Evolutionary conservation across 2,329 filamentous ascomycete genomes (phyloP).

Genomic region (Exophiala calicioides): DNA sequence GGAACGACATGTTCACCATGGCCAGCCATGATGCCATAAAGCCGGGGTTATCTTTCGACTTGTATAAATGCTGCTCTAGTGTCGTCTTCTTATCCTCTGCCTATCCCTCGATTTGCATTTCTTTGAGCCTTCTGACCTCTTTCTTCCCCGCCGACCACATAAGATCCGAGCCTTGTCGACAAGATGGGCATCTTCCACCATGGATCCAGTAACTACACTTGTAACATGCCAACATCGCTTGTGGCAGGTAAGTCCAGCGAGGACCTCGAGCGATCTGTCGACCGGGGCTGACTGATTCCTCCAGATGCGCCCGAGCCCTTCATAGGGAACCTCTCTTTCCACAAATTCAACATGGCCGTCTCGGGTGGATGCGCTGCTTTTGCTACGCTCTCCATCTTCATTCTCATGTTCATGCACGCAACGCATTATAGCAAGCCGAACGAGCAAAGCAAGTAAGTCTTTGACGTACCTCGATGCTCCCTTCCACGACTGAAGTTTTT

Average conservation of each 20-base stretch:
- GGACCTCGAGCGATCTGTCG: too few species aligned
- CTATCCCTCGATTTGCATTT: too few species aligned
- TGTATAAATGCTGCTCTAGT: neutral
- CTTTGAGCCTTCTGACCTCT: too few species aligned
- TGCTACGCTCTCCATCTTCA: constrained; percentile 35
- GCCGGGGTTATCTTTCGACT: neutral
- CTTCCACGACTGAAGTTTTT: constrained; percentile 19
- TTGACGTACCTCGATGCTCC: neutral
- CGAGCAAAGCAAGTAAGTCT: constrained; percentile 42
- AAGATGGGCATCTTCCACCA: neutral
- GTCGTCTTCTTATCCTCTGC: too few species aligned
- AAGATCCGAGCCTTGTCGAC: too few species aligned
- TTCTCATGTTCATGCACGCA: constrained; percentile 40
- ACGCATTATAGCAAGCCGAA: constrained; percentile 45
- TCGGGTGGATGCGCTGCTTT: constrained; percentile 40
- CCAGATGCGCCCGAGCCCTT: too few species aligned
- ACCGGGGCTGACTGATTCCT: too few species aligned
- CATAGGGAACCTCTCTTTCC: constrained; percentile 34
- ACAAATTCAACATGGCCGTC: constrained; percentile 41
- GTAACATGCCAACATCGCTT: neutral
- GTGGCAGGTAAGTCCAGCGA: neutral
- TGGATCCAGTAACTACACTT: neutral
- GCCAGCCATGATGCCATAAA: neutral
- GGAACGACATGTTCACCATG: neutral
- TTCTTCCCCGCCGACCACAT: too few species aligned